A percentile compares a stretch with the other conserved stretches of the same genome.
These are phyloP conservation scores for Penicillium silybi DNA, from an alignment of 495 filamentous ascomycete genomes.

Conservation along the genomic window DNA sequence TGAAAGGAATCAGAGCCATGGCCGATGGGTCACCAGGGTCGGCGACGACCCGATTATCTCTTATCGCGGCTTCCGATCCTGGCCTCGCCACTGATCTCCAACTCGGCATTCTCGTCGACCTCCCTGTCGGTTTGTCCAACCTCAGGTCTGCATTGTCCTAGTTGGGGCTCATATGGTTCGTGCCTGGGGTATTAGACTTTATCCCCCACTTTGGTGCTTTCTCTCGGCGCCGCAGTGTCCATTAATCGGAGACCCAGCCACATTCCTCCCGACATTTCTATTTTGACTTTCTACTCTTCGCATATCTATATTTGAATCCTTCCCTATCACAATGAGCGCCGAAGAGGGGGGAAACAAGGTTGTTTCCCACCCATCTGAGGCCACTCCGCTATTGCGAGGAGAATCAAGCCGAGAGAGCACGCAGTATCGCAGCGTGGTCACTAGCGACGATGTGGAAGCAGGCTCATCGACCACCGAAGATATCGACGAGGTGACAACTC, in stretches of 20 bases:
- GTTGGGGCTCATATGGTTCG: not conserved
- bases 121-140: not conserved
- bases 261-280: not conserved
- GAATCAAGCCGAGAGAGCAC: conserved; percentile 2
- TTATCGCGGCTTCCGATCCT: not conserved
- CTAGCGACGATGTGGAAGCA: conserved; percentile 14
- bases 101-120: not conserved
- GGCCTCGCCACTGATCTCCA: not conserved
- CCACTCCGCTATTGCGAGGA: conserved; percentile 19
- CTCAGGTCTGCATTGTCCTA: not conserved
- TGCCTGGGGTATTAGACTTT: not conserved
- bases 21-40: not conserved
- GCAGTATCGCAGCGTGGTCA: conserved; percentile 4
- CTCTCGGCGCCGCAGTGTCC: not conserved
- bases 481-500: conserved; percentile 20
- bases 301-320: not conserved
- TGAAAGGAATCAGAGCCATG: not conserved
- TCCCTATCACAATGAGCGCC: not conserved
- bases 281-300: not conserved
- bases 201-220: not conserved
- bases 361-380: conserved; percentile 5
- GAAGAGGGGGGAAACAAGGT: not conserved
- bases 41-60: not conserved
- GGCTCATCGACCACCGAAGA: conserved; percentile 9
- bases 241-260: not conserved